Conservation (phyloP, 495 filamentous ascomycete species). For the Trichoderma gamsii region DNA sequence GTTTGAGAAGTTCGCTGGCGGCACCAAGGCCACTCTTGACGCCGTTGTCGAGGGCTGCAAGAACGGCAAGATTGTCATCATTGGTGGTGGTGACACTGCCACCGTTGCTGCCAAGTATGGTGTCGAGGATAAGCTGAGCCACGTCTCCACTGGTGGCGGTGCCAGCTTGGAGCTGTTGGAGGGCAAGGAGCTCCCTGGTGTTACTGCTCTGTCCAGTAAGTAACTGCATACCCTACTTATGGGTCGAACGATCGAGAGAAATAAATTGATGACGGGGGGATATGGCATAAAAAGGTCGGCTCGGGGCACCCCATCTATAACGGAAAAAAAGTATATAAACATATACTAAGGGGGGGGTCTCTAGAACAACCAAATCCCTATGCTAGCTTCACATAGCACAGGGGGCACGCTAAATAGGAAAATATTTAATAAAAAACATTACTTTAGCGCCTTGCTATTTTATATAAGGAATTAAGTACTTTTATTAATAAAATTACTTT, state of each 20-base stretch:
- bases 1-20: constrained; percentile 85
- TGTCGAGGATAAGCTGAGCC: constrained; percentile 91
- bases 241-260: constrained; percentile 2
- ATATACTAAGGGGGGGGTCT: too few relatives aligned
- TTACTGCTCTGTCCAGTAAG: constrained; percentile 86
- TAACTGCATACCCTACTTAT: constrained; percentile 19
- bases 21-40: constrained; percentile 84
- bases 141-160: constrained; percentile 95
- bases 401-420: too few relatives aligned
- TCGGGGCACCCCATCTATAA: constrained; percentile 5
- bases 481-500: too few relatives aligned
- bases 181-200: constrained; percentile 94
- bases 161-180: constrained; percentile 93
- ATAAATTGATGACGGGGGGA: constrained; percentile 17
- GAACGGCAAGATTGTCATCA: constrained; percentile 88
- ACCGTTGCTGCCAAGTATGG: constrained; percentile 97
- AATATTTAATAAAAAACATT: too few relatives aligned
- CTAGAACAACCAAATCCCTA: too few relatives aligned
- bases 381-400: too few relatives aligned
- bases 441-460: too few relatives aligned
- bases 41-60: constrained; percentile 73
- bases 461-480: too few relatives aligned
- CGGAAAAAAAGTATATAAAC: constrained; percentile 26
- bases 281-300: constrained; percentile 12
- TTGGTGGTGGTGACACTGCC: constrained; percentile 95